phyloP scores from a whole-genome alignment of 495 filamentous ascomycete species.

The Tuber melanosporum region DNA sequence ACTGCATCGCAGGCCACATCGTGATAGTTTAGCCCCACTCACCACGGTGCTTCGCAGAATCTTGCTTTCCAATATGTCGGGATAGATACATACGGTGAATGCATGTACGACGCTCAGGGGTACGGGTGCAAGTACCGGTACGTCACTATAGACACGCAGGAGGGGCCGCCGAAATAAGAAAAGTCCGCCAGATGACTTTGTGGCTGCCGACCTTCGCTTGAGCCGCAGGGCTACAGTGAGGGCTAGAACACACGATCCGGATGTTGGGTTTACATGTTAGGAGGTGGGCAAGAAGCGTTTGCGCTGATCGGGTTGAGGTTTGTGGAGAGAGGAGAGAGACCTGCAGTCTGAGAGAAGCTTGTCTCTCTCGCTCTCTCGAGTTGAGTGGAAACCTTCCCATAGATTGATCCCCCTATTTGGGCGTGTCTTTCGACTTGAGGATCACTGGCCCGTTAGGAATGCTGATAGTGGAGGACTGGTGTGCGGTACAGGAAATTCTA shows the following conservation, averaged over 20 bases:
- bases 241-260: background rate
- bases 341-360: background rate
- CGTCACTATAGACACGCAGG: background rate
- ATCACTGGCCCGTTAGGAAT: background rate
- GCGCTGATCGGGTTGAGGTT: background rate
- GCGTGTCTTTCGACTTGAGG: background rate
- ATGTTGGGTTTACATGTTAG: background rate
- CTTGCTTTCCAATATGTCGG: background rate
- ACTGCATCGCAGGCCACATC: background rate
- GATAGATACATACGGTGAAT: background rate
- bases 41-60: background rate
- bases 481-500: background rate
- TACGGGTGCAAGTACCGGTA: background rate
- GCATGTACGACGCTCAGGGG: background rate
- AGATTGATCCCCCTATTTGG: background rate
- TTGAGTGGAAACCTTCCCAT: background rate
- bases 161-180: background rate
- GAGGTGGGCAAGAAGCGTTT: background rate
- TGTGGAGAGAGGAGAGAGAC: background rate
- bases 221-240: background rate
- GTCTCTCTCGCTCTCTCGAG: background rate
- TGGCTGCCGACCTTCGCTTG: background rate
- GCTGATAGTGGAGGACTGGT: background rate
- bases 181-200: background rate
- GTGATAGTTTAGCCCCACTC: background rate